Base-by-base conservation (phyloP, 108 stramenopile species). In the Mediolabrus comicus region DNA sequence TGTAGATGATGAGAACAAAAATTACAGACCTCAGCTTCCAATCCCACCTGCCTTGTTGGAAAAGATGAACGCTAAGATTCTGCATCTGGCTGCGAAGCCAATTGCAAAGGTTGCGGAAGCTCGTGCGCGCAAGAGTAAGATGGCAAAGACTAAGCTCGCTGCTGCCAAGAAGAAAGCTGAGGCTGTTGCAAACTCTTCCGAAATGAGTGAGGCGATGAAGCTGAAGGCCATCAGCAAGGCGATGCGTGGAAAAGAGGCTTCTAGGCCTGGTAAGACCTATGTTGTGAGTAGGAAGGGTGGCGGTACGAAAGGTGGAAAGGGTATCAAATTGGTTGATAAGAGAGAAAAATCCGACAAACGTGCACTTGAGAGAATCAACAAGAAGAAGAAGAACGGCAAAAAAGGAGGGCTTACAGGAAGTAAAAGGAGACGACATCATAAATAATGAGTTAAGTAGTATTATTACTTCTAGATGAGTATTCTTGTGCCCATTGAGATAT, bases 51-150 rank as follows among this genome's bases (percentile, higher is more conserved):
- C 89, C 3, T 81, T 99, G 58, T 54, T 98, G 55, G 97, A 93
- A 22, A 94, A 98, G 78, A 98, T 99, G 90, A 97, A 97, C 67
- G 86, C 82, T 27, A 94, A 90, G 64, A 90, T 95, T 71, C 36
- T 95, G 58, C 88, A 84, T 16, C 53, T 98, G 22, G 83, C 97
- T 1, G 81, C 87, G 6, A 97, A 93, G 66, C 98, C 97, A 25
- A 99, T 99, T 63, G 91, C 95, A 27, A 99, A 99, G 81, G 99
- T 99, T 16, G 98, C 98, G 13, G 99, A 99, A 79, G 99, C 99
- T 4, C 86, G 98, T 19, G 96, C 96, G 3, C 77, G 99, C 35
- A 99, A 99, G 86, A 84, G 75, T 43, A 89, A 87, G 67, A 80
- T 92, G 62, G 96, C 94, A 10, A 79, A 84, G 33, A 52, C 67